A percentile compares a stretch with the other conserved stretches of the same genome.
Evolutionary conservation across 2,329 filamentous ascomycete genomes (phyloP).

Genomic region (Xylaria sp.): DNA sequence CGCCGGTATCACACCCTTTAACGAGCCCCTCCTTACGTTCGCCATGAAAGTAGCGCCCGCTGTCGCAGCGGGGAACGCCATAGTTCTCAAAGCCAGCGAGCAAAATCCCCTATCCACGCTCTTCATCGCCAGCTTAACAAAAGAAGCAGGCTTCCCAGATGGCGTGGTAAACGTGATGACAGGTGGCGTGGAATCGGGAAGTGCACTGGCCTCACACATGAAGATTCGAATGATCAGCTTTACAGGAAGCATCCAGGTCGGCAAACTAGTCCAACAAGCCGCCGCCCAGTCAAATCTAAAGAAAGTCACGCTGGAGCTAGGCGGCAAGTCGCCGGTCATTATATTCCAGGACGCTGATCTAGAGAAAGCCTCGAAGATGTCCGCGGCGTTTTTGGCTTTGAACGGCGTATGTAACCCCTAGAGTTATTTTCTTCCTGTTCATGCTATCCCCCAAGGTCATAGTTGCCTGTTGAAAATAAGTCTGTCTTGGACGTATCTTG

Average conservation of each 20-base stretch:
- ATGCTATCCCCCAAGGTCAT: too few species aligned
- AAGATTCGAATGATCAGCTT: slow-evolving; percentile 77
- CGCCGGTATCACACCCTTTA: slow-evolving; percentile 80
- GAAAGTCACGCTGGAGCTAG: slow-evolving; percentile 69
- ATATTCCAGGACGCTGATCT: slow-evolving; percentile 70
- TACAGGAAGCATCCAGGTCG: slow-evolving; percentile 75
- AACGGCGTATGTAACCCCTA: too few species aligned
- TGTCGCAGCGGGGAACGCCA: slow-evolving; percentile 67
- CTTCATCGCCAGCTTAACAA: slow-evolving; percentile 68
- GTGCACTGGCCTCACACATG: slow-evolving; percentile 69
- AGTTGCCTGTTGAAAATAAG: too few species aligned
- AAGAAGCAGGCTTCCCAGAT: slow-evolving; percentile 75
- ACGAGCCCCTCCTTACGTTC: slow-evolving; percentile 78
- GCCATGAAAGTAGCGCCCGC: slow-evolving; percentile 78
- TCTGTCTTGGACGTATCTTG: too few species aligned
- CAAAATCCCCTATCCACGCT: slow-evolving; percentile 68
- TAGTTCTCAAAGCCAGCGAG: slow-evolving; percentile 68
- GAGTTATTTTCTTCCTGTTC: too few species aligned
- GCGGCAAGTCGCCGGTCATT: slow-evolving; percentile 70
- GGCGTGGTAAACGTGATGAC: slow-evolving; percentile 56
- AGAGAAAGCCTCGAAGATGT: slow-evolving; percentile 64
- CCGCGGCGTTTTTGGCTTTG: slow-evolving; percentile 29
- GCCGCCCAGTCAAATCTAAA: slow-evolving; percentile 69
- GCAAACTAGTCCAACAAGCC: slow-evolving; percentile 74
- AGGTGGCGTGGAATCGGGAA: slow-evolving; percentile 70